Percentiles rank a stretch among this genome's conserved stretches.
These are phyloP conservation scores for Cyclotella sp. DNA, from an alignment of 108 stramenopile species.

Conservation along the genomic window DNA sequence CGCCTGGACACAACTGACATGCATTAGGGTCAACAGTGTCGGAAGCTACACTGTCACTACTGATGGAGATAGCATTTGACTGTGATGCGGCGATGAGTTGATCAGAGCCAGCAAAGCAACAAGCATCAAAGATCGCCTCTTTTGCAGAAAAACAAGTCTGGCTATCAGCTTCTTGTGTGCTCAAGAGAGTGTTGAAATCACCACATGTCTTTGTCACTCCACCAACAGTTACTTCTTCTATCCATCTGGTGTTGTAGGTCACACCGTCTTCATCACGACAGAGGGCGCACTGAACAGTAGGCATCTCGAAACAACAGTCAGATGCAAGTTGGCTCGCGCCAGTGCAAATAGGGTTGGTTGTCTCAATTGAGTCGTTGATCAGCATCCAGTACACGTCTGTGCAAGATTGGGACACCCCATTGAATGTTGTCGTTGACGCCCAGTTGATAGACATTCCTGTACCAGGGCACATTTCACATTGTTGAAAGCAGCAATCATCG, in stretches of 20 bases:
- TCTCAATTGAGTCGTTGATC: conserved; percentile 34
- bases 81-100: conserved; percentile 28
- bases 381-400: conserved; percentile 53
- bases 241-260: conserved; percentile 54
- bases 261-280: conserved; percentile 50
- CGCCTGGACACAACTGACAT: conserved; percentile 44
- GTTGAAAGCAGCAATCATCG: conserved; percentile 50
- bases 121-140: conserved; percentile 42
- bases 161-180: conserved; percentile 49
- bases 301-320: conserved; percentile 51
- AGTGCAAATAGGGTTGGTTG: conserved; percentile 30
- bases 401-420: conserved; percentile 45
- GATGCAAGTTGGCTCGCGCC: conserved; percentile 21
- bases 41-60: conserved; percentile 7
- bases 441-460: conserved; percentile 46
- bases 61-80: conserved; percentile 9
- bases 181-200: conserved; percentile 53
- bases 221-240: conserved; percentile 43
- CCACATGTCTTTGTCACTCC: conserved; percentile 51
- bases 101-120: conserved; percentile 56
- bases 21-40: background rate
- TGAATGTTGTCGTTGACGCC: conserved; percentile 43
- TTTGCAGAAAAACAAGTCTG: conserved; percentile 40
- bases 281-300: conserved; percentile 38
- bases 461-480: conserved; percentile 42